A percentile compares a stretch with the other conserved stretches of the same genome.
Evolutionary conservation across 495 filamentous ascomycete species (phyloP).

Genomic region (Cercophora newfieldiana): DNA sequence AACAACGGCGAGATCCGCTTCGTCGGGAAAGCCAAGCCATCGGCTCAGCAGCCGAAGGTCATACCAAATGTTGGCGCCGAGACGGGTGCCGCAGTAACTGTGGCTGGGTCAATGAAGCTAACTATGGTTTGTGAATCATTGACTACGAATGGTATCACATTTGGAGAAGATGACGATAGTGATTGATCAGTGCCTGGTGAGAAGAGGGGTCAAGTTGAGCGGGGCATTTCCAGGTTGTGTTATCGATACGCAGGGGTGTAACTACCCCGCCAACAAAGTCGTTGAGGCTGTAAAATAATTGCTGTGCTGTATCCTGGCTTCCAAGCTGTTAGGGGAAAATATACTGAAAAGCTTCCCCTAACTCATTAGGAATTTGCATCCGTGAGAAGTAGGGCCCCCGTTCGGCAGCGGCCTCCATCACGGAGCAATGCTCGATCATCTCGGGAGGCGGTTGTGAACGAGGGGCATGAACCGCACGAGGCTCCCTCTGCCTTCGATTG

Average conservation of each 20-base stretch:
- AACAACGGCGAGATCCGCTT: neutral
- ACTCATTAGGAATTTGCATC: too few relatives aligned
- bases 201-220: neutral
- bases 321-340: too few relatives aligned
- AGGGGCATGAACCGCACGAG: too few relatives aligned
- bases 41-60: neutral
- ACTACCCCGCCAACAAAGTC: too few relatives aligned
- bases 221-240: neutral
- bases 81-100: neutral
- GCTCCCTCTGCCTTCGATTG: too few relatives aligned
- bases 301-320: neutral
- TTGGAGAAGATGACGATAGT: neutral
- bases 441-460: too few relatives aligned
- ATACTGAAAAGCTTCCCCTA: too few relatives aligned
- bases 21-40: neutral
- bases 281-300: neutral
- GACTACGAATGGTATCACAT: neutral
- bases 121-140: neutral
- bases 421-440: too few relatives aligned
- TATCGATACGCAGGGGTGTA: neutral
- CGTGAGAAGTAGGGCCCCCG: too few relatives aligned
- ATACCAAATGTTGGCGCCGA: neutral
- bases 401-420: too few relatives aligned
- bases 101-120: neutral
- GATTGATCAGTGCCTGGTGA: neutral